Conservation (phyloP, 1,284 basidiomycete genomes). For the Tilletia setariae region DNA sequence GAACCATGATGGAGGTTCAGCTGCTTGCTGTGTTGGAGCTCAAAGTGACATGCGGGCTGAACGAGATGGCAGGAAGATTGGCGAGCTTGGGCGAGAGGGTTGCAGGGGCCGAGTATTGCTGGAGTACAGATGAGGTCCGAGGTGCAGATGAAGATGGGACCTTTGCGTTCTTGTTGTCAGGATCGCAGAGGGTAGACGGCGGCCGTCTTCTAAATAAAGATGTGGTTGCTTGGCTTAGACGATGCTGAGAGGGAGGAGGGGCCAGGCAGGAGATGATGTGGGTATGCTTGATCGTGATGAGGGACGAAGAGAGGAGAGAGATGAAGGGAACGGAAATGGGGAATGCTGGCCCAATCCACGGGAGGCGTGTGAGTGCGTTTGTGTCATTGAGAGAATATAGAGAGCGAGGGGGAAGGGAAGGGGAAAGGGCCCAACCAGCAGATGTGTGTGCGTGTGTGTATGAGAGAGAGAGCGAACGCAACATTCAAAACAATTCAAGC, state of each 20-base stretch:
- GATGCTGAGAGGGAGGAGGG: slow-evolving; percentile 4
- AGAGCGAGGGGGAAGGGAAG: background rate
- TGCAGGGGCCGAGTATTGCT: background rate
- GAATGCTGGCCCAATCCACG: background rate
- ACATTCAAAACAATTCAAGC: no score
- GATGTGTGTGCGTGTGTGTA: no score
- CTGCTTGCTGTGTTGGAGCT: background rate
- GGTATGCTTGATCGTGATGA: background rate
- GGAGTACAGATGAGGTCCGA: background rate
- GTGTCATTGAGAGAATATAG: background rate
- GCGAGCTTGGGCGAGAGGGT: background rate
- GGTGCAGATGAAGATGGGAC: background rate
- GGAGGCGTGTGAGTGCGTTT: background rate
- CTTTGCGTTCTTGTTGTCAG: background rate
- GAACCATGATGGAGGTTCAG: slow-evolving; percentile 33
- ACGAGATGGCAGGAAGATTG: background rate
- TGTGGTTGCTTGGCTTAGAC: background rate
- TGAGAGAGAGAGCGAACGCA: no score
- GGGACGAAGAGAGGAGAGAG: background rate
- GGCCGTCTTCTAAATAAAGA: background rate
- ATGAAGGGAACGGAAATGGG: background rate
- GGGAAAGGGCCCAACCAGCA: background rate
- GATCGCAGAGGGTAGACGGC: background rate
- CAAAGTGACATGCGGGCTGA: background rate
- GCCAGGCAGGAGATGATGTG: background rate